phyloP scores from a whole-genome alignment of 176 grass and related monocot species.

The Luzula sylvatica region DNA sequence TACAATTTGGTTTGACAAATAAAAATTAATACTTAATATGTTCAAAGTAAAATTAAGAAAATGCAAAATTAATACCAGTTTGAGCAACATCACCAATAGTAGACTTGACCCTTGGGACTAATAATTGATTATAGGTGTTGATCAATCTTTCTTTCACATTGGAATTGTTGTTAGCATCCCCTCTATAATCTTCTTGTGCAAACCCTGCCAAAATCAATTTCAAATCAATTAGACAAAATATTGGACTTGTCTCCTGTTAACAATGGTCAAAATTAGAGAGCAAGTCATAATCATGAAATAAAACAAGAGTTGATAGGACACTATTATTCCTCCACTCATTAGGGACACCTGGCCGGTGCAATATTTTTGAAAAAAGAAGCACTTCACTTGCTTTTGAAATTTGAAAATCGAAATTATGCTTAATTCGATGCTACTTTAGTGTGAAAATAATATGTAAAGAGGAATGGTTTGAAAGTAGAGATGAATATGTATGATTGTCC shows the following conservation, averaged over 20 bases:
- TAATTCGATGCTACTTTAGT: no score
- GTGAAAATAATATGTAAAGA: no score
- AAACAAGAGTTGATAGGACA: neutral
- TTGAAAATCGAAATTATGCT: neutral
- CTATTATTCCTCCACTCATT: neutral
- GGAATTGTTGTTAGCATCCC: slow-evolving; percentile 28
- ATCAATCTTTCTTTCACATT: slow-evolving; percentile 56
- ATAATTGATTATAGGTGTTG: slow-evolving; percentile 50
- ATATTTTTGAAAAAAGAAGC: slow-evolving; percentile 1
- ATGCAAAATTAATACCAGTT: slow-evolving; percentile 17
- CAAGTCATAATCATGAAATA: slow-evolving; percentile 11
- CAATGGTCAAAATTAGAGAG: neutral
- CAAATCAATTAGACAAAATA: neutral
- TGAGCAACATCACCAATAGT: slow-evolving; percentile 22
- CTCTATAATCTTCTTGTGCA: slow-evolving; percentile 50
- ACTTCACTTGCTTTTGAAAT: slow-evolving; percentile 12
- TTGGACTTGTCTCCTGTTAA: slow-evolving; percentile 4
- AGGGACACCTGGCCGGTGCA: slow-evolving; percentile 11
- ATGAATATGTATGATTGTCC: no score
- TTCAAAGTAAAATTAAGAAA: neutral
- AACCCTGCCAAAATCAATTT: slow-evolving; percentile 44
- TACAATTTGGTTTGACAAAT: neutral
- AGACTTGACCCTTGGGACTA: slow-evolving; percentile 52
- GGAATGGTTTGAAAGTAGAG: no score
- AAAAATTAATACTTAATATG: no score